phyloP scores from a whole-genome alignment of 2,329 filamentous ascomycete genomes.

The Alternaria novae-zelandiae region DNA sequence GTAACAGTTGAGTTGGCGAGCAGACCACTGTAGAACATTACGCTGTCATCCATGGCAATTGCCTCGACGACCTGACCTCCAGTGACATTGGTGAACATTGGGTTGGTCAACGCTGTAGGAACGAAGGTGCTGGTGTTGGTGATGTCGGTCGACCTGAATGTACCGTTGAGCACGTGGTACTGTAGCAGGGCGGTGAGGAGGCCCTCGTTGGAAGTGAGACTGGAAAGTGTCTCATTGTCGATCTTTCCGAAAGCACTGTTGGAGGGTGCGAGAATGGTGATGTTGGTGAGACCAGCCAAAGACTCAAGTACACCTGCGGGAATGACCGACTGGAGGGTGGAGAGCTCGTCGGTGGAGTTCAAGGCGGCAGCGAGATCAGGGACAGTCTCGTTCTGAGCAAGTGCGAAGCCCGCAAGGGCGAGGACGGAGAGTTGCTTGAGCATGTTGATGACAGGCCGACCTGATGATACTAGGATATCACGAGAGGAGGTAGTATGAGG shows the following conservation, averaged over 20 bases:
- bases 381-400: constrained; percentile 33
- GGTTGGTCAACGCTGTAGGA: constrained; percentile 58
- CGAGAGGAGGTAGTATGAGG: neutral
- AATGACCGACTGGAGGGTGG: constrained; percentile 47
- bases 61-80: constrained; percentile 65
- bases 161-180: constrained; percentile 67
- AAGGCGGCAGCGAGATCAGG: constrained; percentile 28
- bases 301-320: constrained; percentile 44
- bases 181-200: constrained; percentile 56
- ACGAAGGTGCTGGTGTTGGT: constrained; percentile 53
- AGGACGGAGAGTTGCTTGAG: constrained; percentile 47
- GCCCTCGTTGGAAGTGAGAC: constrained; percentile 36
- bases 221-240: constrained; percentile 44
- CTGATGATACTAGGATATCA: neutral
- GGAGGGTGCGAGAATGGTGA: constrained; percentile 65
- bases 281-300: constrained; percentile 53
- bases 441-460: constrained; percentile 37
- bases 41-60: constrained; percentile 49
- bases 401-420: constrained; percentile 43
- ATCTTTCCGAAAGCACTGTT: constrained; percentile 57
- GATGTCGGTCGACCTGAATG: constrained; percentile 49
- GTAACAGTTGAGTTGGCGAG: constrained; percentile 58
- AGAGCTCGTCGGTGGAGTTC: constrained; percentile 30
- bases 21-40: constrained; percentile 61
- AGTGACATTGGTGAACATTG: constrained; percentile 63